Evolutionary conservation across 768 basidiomycete species (phyloP).

Genomic region (Chalciporus sphaerocephalus): DNA sequence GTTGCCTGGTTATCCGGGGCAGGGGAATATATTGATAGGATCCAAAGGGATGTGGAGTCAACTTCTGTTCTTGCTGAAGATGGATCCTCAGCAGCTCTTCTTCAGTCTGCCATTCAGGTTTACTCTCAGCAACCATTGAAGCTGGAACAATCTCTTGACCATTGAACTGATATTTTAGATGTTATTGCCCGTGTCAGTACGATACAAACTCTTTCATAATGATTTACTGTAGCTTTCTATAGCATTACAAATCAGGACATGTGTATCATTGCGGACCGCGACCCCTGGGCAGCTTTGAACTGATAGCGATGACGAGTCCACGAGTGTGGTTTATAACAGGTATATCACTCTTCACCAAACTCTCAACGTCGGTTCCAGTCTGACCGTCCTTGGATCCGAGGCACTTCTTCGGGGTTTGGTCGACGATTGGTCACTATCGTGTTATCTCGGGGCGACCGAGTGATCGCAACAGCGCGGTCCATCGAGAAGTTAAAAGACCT

Average conservation of each 20-base stretch:
- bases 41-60: conserved; percentile 24
- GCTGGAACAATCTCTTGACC: no score
- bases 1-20: conserved; percentile 40
- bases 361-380: neutral
- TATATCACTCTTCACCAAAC: neutral
- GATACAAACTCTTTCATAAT: no score
- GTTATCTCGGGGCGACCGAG: conserved; percentile 52
- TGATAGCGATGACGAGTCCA: neutral
- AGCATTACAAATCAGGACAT: no score
- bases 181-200: no score
- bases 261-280: no score
- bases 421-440: conserved; percentile 42
- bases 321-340: conserved; percentile 23
- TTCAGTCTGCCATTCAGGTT: no score
- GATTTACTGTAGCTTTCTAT: no score
- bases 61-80: neutral
- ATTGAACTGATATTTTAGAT: no score
- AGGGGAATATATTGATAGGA: conserved; percentile 30
- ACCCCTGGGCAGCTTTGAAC: no score
- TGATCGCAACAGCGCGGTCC: conserved; percentile 54
- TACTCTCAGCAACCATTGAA: no score
- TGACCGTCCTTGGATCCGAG: conserved; percentile 25
- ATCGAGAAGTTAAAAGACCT: conserved; percentile 40
- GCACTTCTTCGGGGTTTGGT: conserved; percentile 57
- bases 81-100: neutral